These are phyloP conservation scores for Tolypocladium tundrense DNA, from an alignment of 2,329 filamentous ascomycete species.

Conservation along the genomic window DNA sequence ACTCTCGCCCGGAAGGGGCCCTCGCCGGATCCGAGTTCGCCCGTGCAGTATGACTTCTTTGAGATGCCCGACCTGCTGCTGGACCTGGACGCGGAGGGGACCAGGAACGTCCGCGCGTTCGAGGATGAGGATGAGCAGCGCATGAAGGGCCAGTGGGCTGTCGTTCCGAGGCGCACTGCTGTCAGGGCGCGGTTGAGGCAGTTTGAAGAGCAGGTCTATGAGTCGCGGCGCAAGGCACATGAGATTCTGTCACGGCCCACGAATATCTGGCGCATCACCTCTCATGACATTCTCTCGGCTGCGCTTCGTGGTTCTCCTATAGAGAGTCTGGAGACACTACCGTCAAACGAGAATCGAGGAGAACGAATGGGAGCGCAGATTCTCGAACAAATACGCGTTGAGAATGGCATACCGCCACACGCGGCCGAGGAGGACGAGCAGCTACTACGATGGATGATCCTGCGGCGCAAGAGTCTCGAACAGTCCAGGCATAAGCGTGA, in stretches of 20 bases:
- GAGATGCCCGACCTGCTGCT: constrained; percentile 33
- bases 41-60: constrained; percentile 19
- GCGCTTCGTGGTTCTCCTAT: constrained; percentile 20
- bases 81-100: constrained; percentile 41
- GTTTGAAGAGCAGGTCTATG: constrained; percentile 18
- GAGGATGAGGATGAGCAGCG: constrained; percentile 24
- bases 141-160: constrained; percentile 18
- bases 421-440: constrained; percentile 16
- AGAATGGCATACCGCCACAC: constrained; percentile 21
- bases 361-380: not conserved
- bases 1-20: constrained; percentile 10
- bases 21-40: constrained; percentile 3
- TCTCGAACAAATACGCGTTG: constrained; percentile 11
- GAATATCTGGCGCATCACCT: constrained; percentile 27
- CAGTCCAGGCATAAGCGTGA: constrained; percentile 2
- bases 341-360: not conserved
- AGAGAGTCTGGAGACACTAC: not conserved
- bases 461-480: constrained; percentile 12
- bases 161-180: constrained; percentile 10
- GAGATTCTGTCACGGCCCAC: constrained; percentile 12
- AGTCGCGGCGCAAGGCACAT: constrained; percentile 14
- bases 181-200: constrained; percentile 15
- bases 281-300: constrained; percentile 31
- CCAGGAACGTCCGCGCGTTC: constrained; percentile 29
- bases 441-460: constrained; percentile 25